Conservation (phyloP, 495 filamentous ascomycete species). For the Cercophora newfieldiana region DNA sequence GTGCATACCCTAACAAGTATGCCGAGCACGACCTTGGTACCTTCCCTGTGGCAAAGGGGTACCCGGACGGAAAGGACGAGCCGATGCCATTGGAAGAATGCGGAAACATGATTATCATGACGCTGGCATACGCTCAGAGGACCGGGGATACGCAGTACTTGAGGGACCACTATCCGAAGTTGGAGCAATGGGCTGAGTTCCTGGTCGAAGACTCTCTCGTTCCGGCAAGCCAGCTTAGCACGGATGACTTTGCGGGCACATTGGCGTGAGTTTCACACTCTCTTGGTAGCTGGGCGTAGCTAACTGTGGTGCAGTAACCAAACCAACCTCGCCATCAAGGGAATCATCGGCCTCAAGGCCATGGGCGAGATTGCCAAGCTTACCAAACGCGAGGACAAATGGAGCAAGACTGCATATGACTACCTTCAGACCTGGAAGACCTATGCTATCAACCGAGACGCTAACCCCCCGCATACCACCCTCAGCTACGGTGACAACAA, state of each 20-base stretch:
- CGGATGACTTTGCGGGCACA: conserved; percentile 91
- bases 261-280: conserved; percentile 44
- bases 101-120: conserved; percentile 94
- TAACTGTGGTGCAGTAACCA: conserved; percentile 58
- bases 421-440: conserved; percentile 79
- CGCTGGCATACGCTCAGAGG: conserved; percentile 58
- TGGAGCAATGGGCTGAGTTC: conserved; percentile 86
- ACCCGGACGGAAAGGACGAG: conserved; percentile 80
- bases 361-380: conserved; percentile 77
- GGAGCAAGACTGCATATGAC: conserved; percentile 62
- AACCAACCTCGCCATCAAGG: conserved; percentile 91
- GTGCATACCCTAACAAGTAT: conserved; percentile 83
- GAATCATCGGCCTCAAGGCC: conserved; percentile 90
- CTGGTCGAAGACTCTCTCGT: conserved; percentile 78
- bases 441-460: conserved; percentile 69
- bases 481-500: conserved; percentile 51
- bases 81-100: conserved; percentile 96
- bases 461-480: conserved; percentile 68
- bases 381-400: conserved; percentile 60
- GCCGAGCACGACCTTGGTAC: conserved; percentile 91
- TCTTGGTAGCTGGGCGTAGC: background rate
- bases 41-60: conserved; percentile 90
- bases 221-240: conserved; percentile 83
- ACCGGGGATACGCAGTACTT: conserved; percentile 47
- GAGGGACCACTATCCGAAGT: conserved; percentile 63